Conservation (phyloP, 2,329 filamentous ascomycete genomes). For the Fusarium gaditjirri region DNA sequence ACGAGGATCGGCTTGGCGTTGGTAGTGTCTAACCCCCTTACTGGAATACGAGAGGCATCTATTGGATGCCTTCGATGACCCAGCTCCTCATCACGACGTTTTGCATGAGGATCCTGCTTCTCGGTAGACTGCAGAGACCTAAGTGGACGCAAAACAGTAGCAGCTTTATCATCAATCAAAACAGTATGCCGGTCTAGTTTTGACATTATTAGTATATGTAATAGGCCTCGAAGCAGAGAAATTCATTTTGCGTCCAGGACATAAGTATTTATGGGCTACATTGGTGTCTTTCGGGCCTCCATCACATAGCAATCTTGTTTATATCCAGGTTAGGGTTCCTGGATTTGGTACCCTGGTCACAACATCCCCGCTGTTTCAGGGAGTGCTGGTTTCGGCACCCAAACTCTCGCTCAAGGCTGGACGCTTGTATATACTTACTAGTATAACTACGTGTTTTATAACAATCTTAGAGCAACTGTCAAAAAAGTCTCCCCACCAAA, state of each 20-base stretch:
- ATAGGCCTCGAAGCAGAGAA: not conserved
- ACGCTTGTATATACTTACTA: not conserved
- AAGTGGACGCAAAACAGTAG: not conserved
- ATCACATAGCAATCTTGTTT: not conserved
- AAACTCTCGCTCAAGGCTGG: not conserved
- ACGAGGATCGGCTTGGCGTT: not conserved
- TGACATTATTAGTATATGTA: not conserved
- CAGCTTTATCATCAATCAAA: not conserved
- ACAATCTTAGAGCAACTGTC: not conserved
- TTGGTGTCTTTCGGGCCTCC: not conserved
- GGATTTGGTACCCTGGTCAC: not conserved
- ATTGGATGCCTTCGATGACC: not conserved
- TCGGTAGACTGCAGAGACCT: not conserved
- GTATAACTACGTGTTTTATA: not conserved
- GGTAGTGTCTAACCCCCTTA: not conserved
- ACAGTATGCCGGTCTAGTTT: not conserved
- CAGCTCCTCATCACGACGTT: not conserved
- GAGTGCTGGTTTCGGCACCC: not conserved
- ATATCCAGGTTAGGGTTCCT: not conserved
- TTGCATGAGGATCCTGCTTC: not conserved
- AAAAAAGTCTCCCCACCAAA: not conserved
- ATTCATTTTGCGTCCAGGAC: not conserved
- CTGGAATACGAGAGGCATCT: not conserved
- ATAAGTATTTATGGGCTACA: not conserved
- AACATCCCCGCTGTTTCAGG: not conserved